Conservation (phyloP, 805 yeast species). For the Metschnikowia borealis region DNA sequence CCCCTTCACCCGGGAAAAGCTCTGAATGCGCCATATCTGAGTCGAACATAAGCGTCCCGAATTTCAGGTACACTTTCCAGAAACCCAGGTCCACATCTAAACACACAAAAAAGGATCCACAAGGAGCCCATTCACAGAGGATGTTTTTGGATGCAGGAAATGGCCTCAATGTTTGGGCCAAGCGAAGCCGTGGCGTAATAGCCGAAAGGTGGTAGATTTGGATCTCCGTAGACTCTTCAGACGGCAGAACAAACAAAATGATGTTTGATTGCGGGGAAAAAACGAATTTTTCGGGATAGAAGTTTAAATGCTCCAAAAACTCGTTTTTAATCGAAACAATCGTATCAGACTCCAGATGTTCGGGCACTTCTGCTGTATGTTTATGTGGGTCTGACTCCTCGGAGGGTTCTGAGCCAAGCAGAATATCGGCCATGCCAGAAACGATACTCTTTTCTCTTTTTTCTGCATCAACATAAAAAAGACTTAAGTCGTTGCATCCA, state of each 20-base stretch:
- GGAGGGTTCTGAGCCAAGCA: neutral
- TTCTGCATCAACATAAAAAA: conserved; percentile 1
- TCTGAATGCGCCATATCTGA: conserved; percentile 14
- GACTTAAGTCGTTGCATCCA: conserved; percentile 25
- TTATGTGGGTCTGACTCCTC: neutral
- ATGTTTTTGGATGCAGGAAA: neutral
- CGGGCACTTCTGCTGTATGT: neutral
- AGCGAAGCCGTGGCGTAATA: neutral
- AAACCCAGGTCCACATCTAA: conserved; percentile 18
- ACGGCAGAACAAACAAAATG: conserved; percentile 4
- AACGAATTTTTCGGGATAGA: conserved; percentile 2
- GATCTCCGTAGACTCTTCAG: neutral
- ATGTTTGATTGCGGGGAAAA: conserved; percentile 17
- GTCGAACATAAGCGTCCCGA: conserved; percentile 31
- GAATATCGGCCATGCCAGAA: no score
- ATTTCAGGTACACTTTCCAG: conserved; percentile 34
- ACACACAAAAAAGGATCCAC: conserved; percentile 31
- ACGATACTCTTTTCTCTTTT: neutral
- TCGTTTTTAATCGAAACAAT: conserved; percentile 4
- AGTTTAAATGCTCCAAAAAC: conserved; percentile 6
- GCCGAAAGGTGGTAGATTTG: neutral
- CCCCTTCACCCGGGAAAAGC: neutral
- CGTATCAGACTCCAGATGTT: neutral
- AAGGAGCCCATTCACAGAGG: conserved; percentile 29
- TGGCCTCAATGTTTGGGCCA: neutral